phyloP scores from a whole-genome alignment of 2,329 filamentous ascomycete genomes.

The Alternaria gaisen region DNA sequence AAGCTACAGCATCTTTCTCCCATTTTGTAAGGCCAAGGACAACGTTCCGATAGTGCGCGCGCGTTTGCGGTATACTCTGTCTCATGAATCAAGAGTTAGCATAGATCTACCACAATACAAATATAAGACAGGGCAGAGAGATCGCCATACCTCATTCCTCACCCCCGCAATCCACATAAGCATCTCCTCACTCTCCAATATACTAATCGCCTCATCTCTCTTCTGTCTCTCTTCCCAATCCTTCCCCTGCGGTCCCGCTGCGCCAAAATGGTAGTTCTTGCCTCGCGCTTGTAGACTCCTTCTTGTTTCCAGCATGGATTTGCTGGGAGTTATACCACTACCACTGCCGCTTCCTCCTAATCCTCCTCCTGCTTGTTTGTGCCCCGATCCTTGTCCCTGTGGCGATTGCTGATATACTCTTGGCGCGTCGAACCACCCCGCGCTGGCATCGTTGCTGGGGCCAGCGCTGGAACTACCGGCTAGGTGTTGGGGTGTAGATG shows the following conservation, averaged over 20 bases:
- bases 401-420: not conserved
- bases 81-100: not conserved
- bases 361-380: not conserved
- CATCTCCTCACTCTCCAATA: constrained; percentile 50
- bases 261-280: constrained; percentile 9
- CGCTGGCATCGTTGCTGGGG: not conserved
- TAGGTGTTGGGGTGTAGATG: no score
- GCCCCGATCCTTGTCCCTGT: not conserved
- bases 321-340: not conserved
- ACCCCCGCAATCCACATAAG: constrained; percentile 45
- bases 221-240: constrained; percentile 31
- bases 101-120: not conserved
- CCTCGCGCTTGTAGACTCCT: constrained; percentile 40
- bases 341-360: not conserved
- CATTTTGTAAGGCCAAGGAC: constrained; percentile 18
- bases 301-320: constrained; percentile 31
- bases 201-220: constrained; percentile 41
- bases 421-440: not conserved
- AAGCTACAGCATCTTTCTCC: constrained; percentile 4
- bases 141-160: constrained; percentile 45
- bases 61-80: constrained; percentile 43
- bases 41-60: constrained; percentile 42
- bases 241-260: not conserved
- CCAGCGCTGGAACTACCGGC: not conserved
- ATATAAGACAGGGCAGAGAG: not conserved